phyloP scores from a whole-genome alignment of 345 rosid genomes.

The Atalantia buxifolia region DNA sequence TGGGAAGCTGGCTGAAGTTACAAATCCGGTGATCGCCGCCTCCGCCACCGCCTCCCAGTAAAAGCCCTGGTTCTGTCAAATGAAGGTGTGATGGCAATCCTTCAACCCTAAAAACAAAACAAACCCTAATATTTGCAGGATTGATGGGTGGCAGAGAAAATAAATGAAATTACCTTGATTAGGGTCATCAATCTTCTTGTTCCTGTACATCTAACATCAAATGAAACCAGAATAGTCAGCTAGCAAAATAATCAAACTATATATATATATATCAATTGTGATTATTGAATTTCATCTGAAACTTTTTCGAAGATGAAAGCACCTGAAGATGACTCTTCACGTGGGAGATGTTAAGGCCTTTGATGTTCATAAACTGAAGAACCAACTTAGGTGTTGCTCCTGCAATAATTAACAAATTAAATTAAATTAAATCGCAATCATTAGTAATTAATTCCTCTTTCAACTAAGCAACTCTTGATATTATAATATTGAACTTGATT shows the following conservation, averaged over 20 bases:
- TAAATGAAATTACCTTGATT: constrained; percentile 43
- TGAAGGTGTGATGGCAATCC: neutral
- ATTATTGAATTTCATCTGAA: neutral
- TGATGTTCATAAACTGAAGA: constrained; percentile 75
- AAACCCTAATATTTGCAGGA: constrained; percentile 31
- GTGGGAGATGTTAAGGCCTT: constrained; percentile 78
- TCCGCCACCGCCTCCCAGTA: constrained; percentile 33
- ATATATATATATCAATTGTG: neutral
- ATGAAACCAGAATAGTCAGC: neutral
- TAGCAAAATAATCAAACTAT: neutral
- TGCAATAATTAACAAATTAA: constrained; percentile 16
- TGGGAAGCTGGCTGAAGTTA: constrained; percentile 62
- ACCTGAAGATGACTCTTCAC: constrained; percentile 95
- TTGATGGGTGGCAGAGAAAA: neutral
- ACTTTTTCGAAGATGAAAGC: neutral
- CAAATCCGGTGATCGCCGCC: constrained; percentile 40
- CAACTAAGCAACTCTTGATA: neutral
- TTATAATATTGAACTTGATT: neutral
- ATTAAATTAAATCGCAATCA: neutral
- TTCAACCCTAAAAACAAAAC: neutral
- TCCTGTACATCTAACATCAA: constrained; percentile 58
- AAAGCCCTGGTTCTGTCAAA: constrained; percentile 46
- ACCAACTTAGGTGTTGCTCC: constrained; percentile 89
- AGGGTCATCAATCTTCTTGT: constrained; percentile 57
- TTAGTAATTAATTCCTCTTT: neutral